Evolutionary conservation across 2,329 filamentous ascomycete genomes (phyloP).

Genomic region (Claviceps sorghi): DNA sequence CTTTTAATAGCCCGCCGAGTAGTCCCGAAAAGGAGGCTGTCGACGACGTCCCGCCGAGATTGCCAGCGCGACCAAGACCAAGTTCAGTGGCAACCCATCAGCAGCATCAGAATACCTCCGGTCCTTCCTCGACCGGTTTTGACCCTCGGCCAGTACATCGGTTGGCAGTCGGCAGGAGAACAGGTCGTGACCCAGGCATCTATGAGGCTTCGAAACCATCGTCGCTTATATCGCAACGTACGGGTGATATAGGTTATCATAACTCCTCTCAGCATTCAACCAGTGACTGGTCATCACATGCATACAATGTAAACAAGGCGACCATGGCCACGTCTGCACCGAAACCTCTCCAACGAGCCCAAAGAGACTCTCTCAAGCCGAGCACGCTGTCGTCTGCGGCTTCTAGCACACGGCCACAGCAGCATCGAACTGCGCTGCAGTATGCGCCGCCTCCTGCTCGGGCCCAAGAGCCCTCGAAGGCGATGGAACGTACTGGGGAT

Average conservation of each 20-base stretch:
- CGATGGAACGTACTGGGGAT: slow-evolving; percentile 22
- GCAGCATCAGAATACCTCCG: slow-evolving; percentile 11
- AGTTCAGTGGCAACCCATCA: slow-evolving; percentile 8
- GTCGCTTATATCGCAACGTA: slow-evolving; percentile 24
- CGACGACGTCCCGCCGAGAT: slow-evolving; percentile 33
- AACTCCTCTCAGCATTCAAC: slow-evolving; percentile 33
- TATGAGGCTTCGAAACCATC: slow-evolving; percentile 24
- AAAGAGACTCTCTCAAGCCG: slow-evolving; percentile 9
- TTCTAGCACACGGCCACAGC: slow-evolving; percentile 14
- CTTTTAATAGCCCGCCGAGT: slow-evolving; percentile 74
- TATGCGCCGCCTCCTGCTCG: slow-evolving; percentile 17
- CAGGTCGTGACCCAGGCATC: slow-evolving; percentile 28
- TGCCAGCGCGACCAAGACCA: slow-evolving; percentile 37
- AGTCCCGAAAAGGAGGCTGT: slow-evolving; percentile 43
- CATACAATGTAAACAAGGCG: slow-evolving; percentile 2
- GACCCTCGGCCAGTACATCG: slow-evolving; percentile 41
- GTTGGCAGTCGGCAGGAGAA: slow-evolving; percentile 27
- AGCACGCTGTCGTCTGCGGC: slow-evolving; percentile 10
- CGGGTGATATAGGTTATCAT: slow-evolving; percentile 30
- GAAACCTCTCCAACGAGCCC: slow-evolving; percentile 28
- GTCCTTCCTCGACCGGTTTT: slow-evolving; percentile 17
- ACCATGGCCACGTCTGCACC: slow-evolving; percentile 20
- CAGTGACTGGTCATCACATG: slow-evolving; percentile 7
- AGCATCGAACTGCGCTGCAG: slow-evolving; percentile 12
- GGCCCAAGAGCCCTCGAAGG: slow-evolving; percentile 18